Conservation (phyloP, 192 early-diverging fungal species). For the Glomus cerebriforme region DNA sequence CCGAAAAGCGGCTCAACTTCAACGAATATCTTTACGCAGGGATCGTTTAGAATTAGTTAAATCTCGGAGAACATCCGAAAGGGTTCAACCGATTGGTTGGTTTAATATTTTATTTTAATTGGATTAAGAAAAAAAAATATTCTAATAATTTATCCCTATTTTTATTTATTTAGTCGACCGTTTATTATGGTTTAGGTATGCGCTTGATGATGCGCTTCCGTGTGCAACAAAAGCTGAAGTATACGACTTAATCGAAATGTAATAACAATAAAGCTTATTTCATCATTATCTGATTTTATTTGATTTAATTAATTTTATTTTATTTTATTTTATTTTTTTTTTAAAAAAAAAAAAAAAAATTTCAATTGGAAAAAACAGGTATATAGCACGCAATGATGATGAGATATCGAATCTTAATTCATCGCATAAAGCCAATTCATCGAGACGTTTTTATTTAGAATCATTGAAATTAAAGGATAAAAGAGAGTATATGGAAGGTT, state of each 20-base stretch:
- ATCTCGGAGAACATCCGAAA: neutral
- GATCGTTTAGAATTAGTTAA: slow-evolving; percentile 51
- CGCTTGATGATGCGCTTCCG: slow-evolving; percentile 45
- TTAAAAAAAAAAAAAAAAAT: no score
- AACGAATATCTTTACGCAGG: slow-evolving; percentile 50
- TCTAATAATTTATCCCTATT: slow-evolving; percentile 26
- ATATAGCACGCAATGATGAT: slow-evolving; percentile 49
- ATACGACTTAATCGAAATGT: slow-evolving; percentile 42
- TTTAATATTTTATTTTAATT: neutral
- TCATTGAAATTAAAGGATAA: slow-evolving; percentile 48
- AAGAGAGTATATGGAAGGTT: slow-evolving; percentile 53
- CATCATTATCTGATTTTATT: neutral
- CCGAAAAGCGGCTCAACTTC: slow-evolving; percentile 56
- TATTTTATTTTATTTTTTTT: neutral
- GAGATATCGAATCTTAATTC: slow-evolving; percentile 47
- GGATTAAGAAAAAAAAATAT: neutral
- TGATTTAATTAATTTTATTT: neutral
- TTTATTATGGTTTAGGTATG: slow-evolving; percentile 57
- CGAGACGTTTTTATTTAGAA: slow-evolving; percentile 44
- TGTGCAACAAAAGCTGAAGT: slow-evolving; percentile 40
- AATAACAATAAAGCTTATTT: neutral
- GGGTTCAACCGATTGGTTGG: slow-evolving; percentile 38
- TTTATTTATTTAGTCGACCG: slow-evolving; percentile 40
- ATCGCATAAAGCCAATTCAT: slow-evolving; percentile 44
- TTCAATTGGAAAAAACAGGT: no score